Percentiles rank a stretch among this genome's conserved stretches.
phyloP scores from a whole-genome alignment of 2,329 filamentous ascomycete genomes.

The Beauveria sp. region DNA sequence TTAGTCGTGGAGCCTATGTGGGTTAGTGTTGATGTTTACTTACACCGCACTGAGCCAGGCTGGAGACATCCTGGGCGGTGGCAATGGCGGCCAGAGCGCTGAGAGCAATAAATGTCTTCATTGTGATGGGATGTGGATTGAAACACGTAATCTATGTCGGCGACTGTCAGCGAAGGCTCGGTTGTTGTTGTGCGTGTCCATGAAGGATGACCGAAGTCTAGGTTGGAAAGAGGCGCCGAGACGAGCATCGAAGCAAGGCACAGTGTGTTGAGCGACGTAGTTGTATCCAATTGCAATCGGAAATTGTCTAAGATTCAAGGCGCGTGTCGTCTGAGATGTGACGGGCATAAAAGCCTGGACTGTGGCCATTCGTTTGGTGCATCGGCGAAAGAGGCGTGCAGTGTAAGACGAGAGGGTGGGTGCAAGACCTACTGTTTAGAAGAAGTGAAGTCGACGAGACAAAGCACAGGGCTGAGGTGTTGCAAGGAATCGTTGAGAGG shows the following conservation, averaged over 20 bases:
- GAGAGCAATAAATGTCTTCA: constrained; percentile 42
- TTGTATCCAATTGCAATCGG: not conserved
- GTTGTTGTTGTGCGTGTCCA: not conserved
- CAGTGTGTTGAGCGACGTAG: not conserved
- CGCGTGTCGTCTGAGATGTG: not conserved
- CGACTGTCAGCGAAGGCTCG: constrained; percentile 16
- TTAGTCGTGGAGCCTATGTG: constrained; percentile 9
- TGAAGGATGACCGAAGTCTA: not conserved
- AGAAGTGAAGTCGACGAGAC: constrained; percentile 5
- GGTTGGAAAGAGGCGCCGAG: not conserved
- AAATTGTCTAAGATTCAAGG: not conserved
- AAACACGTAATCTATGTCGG: constrained; percentile 11
- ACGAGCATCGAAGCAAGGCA: not conserved
- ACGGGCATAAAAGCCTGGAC: not conserved
- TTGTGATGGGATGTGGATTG: constrained; percentile 28
- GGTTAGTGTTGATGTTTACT: constrained; percentile 21
- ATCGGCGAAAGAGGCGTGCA: not conserved
- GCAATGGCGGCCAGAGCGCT: constrained; percentile 33
- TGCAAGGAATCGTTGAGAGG: not conserved
- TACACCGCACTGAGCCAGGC: constrained; percentile 47
- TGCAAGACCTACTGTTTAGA: not conserved
- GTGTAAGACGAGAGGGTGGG: not conserved
- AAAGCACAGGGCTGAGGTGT: constrained; percentile 9
- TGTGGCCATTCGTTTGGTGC: not conserved
- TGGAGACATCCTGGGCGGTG: constrained; percentile 32